Conservation (phyloP, 257 asterid species). For the Solanum neorickii region DNA sequence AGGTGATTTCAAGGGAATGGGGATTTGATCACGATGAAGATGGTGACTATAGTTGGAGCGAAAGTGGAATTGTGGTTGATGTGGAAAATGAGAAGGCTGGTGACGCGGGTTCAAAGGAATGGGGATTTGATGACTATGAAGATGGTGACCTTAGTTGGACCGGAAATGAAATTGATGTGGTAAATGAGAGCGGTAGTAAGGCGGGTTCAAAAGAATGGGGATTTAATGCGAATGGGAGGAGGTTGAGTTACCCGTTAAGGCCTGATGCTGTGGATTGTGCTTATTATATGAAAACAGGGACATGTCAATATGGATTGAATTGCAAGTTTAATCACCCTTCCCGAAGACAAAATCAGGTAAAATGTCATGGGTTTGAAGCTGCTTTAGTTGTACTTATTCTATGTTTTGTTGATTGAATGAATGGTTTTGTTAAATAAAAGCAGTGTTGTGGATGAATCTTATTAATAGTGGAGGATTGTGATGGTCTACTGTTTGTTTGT, state of each 20-base stretch:
- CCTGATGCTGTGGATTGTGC: conserved; percentile 33
- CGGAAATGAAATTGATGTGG: not conserved
- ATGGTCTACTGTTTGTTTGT: not conserved
- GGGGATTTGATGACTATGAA: not conserved
- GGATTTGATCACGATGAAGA: not conserved
- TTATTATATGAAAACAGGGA: conserved; percentile 24
- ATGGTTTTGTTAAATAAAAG: not conserved
- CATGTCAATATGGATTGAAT: conserved; percentile 22
- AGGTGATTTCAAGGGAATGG: not conserved
- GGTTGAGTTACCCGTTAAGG: not conserved
- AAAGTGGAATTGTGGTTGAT: not conserved
- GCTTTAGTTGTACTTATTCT: not conserved
- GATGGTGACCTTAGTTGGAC: not conserved
- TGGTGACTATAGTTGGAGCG: not conserved
- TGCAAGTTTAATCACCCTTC: conserved; percentile 36
- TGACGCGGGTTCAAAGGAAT: not conserved
- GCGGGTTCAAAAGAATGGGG: not conserved
- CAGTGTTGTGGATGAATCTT: not conserved
- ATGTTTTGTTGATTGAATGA: not conserved
- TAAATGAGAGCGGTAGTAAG: not conserved
- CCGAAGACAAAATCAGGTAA: conserved; percentile 6
- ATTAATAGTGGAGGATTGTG: not conserved
- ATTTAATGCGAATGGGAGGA: not conserved
- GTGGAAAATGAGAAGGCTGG: not conserved
- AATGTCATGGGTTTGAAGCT: not conserved